Conservation (phyloP, 2,329 filamentous ascomycete species). For the Ophiostoma piceae region DNA sequence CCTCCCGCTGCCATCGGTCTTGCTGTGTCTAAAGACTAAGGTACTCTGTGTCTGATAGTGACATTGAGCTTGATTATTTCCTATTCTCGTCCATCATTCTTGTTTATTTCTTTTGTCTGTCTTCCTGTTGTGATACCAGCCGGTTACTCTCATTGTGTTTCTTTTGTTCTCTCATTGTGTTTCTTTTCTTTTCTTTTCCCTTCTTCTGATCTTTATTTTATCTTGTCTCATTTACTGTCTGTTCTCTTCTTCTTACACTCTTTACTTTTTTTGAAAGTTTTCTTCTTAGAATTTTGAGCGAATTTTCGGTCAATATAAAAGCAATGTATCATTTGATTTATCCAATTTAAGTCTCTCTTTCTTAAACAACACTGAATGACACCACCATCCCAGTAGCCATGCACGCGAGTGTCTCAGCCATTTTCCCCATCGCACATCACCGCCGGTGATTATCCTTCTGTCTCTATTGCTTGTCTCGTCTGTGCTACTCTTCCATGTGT, state of each 20-base stretch:
- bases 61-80: background rate
- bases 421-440: background rate
- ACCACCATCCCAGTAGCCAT: background rate
- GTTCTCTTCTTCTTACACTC: background rate
- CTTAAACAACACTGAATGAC: background rate
- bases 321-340: background rate
- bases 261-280: constrained; percentile 8
- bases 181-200: background rate
- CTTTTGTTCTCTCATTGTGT: background rate
- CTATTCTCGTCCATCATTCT: background rate
- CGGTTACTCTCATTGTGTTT: constrained; percentile 2
- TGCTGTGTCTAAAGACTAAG: constrained; percentile 13
- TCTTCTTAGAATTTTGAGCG: background rate
- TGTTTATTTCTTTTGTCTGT: background rate
- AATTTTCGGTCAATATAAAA: background rate
- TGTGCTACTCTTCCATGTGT: background rate
- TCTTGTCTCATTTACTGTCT: background rate
- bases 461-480: background rate
- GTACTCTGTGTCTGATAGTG: background rate
- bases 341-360: background rate
- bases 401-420: constrained; percentile 9
- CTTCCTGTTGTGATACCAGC: background rate
- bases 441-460: background rate
- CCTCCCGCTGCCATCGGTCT: background rate
- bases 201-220: background rate